These are phyloP conservation scores for Lolium perenne DNA, from an alignment of 176 grass and related monocot genomes.

Conservation along the genomic window DNA sequence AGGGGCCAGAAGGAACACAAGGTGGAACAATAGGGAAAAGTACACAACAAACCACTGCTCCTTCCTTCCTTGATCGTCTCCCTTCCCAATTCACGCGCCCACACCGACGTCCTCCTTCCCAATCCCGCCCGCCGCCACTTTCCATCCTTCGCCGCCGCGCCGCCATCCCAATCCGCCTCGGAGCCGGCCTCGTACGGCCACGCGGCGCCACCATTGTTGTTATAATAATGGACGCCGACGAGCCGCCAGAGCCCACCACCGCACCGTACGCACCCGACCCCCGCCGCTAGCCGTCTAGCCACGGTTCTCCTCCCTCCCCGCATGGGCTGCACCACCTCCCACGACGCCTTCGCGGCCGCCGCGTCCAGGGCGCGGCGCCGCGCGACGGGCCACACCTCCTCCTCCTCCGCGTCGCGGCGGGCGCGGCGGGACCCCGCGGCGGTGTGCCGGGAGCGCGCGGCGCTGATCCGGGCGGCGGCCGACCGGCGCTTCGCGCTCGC, in stretches of 20 bases:
- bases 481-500: slow-evolving; percentile 66
- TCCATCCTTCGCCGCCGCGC: neutral
- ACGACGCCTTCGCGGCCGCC: slow-evolving; percentile 48
- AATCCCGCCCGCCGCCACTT: neutral
- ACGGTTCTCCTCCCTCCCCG: slow-evolving; percentile 34
- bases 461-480: slow-evolving; percentile 63
- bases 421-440: slow-evolving; percentile 29
- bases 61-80: slow-evolving; percentile 20
- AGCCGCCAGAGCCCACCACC: slow-evolving; percentile 42
- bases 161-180: neutral
- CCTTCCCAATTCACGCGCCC: neutral
- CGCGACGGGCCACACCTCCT: neutral
- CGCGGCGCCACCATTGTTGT: neutral
- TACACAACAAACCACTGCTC: neutral
- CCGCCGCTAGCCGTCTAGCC: neutral
- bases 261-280: neutral
- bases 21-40: neutral
- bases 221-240: slow-evolving; percentile 54
- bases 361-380: slow-evolving; percentile 33
- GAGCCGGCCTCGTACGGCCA: neutral
- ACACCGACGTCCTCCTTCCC: neutral
- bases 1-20: neutral
- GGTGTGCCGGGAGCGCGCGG: slow-evolving; percentile 70
- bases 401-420: neutral
- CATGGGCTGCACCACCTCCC: slow-evolving; percentile 75